Evolutionary conservation across 805 yeast genomes (phyloP), one percentile per base, ranked within the genome.

Genomic region (Hanseniaspora opuntiae): DNA sequence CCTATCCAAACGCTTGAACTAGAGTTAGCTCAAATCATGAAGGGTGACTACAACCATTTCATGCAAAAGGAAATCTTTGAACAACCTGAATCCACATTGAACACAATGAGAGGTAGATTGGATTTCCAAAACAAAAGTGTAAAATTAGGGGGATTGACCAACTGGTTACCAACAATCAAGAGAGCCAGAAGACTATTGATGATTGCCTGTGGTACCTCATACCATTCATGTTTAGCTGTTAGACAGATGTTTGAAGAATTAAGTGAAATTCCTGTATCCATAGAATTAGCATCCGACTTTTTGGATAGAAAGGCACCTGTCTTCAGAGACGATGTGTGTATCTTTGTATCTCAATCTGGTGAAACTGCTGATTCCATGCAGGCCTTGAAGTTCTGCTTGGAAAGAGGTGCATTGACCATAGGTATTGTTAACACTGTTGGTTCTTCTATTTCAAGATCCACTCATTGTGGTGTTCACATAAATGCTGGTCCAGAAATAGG

Each of bases 401-500:
- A 94, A 64, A 83, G 96, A 65, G 98, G 97, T 61, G 97, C 98
- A 35, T 75, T 94, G 60, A 88, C 96, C 30, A 93, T 93, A 55
- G 99, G 99, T 72, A 86, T 93, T 64, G 98, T 93, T 58, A 93
- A 93, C 75, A 78, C 89, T 60, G 99, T 93, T 42, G 99, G 99
- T 64, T 93, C 98, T 5, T 81, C 93, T 41, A 87, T 93, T 68
- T 90, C 97, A 7, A 82, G 99, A 72, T 88, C 81, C 65, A 93
- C 99, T 22, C 95, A 89, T 70, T 93, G 98, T 75, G 99, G 99
- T 79, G 96, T 93, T 55, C 99, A 93, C 69, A 89, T 93, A 67
- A 93, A 93, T 66, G 98, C 98, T 47, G 99, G 99, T 59, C 98
- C 98, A 45, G 99, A 93, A 72, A 93, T 93, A 59, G 97, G 98